Percentiles rank a stretch among this genome's conserved stretches.
Evolutionary conservation across 495 filamentous ascomycete genomes (phyloP).

Genomic region (Cercophora scortea): DNA sequence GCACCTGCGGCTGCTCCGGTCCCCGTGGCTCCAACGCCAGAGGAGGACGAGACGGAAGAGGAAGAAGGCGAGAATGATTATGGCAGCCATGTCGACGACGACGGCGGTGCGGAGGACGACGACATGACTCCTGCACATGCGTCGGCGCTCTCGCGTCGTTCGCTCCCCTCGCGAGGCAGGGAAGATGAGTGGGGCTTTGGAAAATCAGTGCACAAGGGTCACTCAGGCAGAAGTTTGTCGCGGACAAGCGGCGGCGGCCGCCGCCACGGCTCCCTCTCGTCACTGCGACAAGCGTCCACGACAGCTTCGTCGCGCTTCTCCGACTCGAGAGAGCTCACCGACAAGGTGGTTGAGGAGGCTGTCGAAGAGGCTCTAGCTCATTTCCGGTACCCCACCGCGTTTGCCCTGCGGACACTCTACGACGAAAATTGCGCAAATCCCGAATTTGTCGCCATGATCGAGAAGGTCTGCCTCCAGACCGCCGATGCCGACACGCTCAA

Average conservation of each 20-base stretch:
- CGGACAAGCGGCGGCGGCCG: constrained; percentile 12
- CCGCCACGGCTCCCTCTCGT: constrained; percentile 6
- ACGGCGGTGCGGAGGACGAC: not conserved
- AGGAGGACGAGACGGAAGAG: constrained; percentile 25
- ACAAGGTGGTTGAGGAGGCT: constrained; percentile 26
- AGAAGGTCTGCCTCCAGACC: constrained; percentile 38
- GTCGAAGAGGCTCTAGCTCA: constrained; percentile 41
- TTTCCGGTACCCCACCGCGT: constrained; percentile 46
- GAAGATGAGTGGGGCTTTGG: constrained; percentile 14
- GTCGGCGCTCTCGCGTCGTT: constrained; percentile 7
- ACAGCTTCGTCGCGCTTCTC: constrained; percentile 13
- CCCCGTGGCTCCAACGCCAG: constrained; percentile 9
- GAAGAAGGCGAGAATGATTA: constrained; percentile 16
- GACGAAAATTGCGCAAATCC: constrained; percentile 36
- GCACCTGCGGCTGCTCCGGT: constrained; percentile 2
- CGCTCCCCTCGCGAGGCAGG: constrained; percentile 10
- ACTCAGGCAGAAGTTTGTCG: constrained; percentile 12
- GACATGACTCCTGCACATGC: no score
- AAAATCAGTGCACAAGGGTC: constrained; percentile 9
- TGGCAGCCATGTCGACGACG: constrained; percentile 5
- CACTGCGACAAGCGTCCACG: constrained; percentile 6
- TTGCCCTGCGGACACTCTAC: constrained; percentile 45
- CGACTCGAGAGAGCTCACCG: constrained; percentile 23
- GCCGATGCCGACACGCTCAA: constrained; percentile 34
- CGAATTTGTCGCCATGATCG: constrained; percentile 37